Evolutionary conservation across 495 filamentous ascomycete species (phyloP), one percentile per base, ranked within the genome.

Genomic region (Hypoxylon intermedium): DNA sequence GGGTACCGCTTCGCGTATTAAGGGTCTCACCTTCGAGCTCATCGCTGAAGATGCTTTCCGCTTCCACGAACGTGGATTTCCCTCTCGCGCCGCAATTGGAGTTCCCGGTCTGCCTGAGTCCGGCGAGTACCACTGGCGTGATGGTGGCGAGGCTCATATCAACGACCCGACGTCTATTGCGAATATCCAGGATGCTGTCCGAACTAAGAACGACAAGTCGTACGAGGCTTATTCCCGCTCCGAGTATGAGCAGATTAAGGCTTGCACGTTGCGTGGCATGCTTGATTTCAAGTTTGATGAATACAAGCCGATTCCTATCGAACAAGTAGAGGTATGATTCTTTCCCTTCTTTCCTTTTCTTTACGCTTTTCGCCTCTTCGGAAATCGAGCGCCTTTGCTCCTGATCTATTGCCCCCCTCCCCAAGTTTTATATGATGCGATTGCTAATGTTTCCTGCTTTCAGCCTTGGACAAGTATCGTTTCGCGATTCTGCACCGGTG

Each of bases 261-360:
- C 92, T 67, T 99, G 94, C 77, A 99, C 94, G 9, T 85, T 99
- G 3, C 91, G 94, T 66, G 94, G 94, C 57, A 83, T 99, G 81
- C 87, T 99, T 19, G 94, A 99, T 72, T 99, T 99, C 77, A 90
- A 94, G 75, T 99, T 97, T 68, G 94, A 97, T 21, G 89, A 95
- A 60, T 79, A 83, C 53, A 85, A 81, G 4, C 87, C 93, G 15
- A 90, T 99, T 41, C 92, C 92, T 7, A 97, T 99, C 61, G 94
- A 99, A 60, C 93, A 98, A 71, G 94, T 99, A 44, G 94, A 99
- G n/a, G n/a, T n/a, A n/a, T n/a, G n/a, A n/a, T n/a, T n/a, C n/a
- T n/a, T n/a, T n/a, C n/a, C n/a, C n/a, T n/a, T n/a, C n/a, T n/a
- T n/a, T n/a, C n/a, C n/a, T n/a, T n/a, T n/a, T n/a, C n/a, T n/a